Evolutionary conservation across 2,329 filamentous ascomycete species (phyloP), one percentile per base, ranked within the genome.

Genomic region (Aphanocladium album): DNA sequence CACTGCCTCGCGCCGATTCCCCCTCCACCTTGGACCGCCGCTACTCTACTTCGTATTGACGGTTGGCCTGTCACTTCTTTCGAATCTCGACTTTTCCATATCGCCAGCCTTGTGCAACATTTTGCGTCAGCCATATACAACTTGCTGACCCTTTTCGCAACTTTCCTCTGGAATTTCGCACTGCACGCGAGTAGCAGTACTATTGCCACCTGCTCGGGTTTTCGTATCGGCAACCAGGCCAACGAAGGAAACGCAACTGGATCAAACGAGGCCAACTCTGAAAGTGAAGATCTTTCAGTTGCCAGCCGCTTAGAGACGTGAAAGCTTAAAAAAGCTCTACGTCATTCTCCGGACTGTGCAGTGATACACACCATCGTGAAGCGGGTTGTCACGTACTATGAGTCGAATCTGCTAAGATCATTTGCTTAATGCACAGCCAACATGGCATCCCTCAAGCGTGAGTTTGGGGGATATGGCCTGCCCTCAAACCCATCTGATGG

Each of bases 381-480:
- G 35, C 43, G 27, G 43, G 33, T 27, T 30, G 17, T 45, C n/a
- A 27, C 37, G 9, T 43, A 59, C 47, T 56, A 60, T 60, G 58
- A 55, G 43, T 43, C 33, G 19, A 43, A 45, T 35, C 19, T 46
- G 35, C 12, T 60, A 60, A 47, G 25, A 39, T 23, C 19, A 14
- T 21, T 11, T 55, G 51, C 50, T 60, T 43, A 30, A 47, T 60
- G 50, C 43, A 60, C 41, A 30, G 14, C 39, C 49, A 21, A 27
- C 45, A 60, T 60, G 58, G 51, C 58, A 51, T 60, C 58, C 17
- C 58, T 60, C 58, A 60, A 60, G 57, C 49, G 51, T 27, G 58
- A 60, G 45, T 56, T 60, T 60, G 58, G 43, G 52, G 58, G 58
- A 54, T 60, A 60, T 54, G 58, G 58, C 35, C 35, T 60, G 19